These are phyloP conservation scores for Aspergillus avenaceus DNA, from an alignment of 495 filamentous ascomycete species.

Conservation along the genomic window DNA sequence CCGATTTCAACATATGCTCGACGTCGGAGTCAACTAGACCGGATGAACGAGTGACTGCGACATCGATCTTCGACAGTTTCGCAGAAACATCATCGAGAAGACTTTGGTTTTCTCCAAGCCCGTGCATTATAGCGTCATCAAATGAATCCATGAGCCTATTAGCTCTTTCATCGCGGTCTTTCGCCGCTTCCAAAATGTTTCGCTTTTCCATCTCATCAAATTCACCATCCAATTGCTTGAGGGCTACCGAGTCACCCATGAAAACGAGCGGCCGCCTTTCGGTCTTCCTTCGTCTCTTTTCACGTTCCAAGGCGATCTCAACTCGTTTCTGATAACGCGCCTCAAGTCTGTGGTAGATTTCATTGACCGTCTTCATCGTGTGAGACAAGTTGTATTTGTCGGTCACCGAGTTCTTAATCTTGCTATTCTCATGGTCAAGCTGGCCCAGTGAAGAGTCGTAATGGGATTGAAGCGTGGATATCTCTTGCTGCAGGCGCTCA, in stretches of 20 bases:
- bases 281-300: conserved; percentile 48
- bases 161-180: conserved; percentile 46
- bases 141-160: conserved; percentile 52
- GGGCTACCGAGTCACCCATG: conserved; percentile 43
- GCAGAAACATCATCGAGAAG: conserved; percentile 45
- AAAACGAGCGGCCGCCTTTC: conserved; percentile 49
- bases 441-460: conserved; percentile 43
- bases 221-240: conserved; percentile 48
- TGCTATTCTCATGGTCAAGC: conserved; percentile 40
- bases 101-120: conserved; percentile 49
- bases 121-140: conserved; percentile 48
- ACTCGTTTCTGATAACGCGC: conserved; percentile 48
- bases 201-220: conserved; percentile 52
- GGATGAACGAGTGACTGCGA: conserved; percentile 26
- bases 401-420: conserved; percentile 23
- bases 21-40: conserved; percentile 36
- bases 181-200: conserved; percentile 46
- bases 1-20: conserved; percentile 42
- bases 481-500: conserved; percentile 47
- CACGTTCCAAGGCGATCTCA: conserved; percentile 48
- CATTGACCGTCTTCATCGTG: conserved; percentile 46
- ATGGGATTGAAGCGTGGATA: conserved; percentile 46
- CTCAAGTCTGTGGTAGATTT: conserved; percentile 44
- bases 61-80: conserved; percentile 36
- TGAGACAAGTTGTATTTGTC: conserved; percentile 36